Base-by-base conservation (phyloP, 352 stramenopile genomes). In the Phytopythium ostracodes region DNA sequence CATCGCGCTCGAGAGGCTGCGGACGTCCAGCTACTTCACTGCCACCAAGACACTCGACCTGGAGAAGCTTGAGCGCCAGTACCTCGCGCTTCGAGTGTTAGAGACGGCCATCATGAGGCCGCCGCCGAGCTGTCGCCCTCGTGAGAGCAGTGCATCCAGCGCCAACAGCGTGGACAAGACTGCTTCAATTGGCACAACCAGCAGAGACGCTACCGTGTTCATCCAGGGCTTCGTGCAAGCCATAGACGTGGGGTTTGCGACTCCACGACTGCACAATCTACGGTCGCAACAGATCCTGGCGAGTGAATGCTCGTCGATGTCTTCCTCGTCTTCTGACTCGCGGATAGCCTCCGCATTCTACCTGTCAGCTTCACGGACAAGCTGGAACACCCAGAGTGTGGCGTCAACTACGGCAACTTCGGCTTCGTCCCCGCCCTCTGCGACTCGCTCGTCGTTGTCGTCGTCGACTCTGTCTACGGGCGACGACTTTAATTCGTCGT, bases 51-150 rank as follows among this genome's bases (percentile, higher is more conserved):
- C 68, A 51, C 62, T 88, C 31, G 71, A 88, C 58, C 56, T 88
- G 59, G 75, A 87, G n/a, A 86, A 84, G 25, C 66, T 88, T 1
- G 75, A 84, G 53, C 72, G 76, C n/a, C 79, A 88, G 62, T 88
- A 88, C 31, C 55, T 67, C 25, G 68, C 76, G 14, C 67, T 87
- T 8, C 65, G 69, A 22, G 76, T 85, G 20, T 62, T 88, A 20
- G 79, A 88, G 44, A 79, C 77, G 24, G 67, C 72, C 17, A 62
- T 82, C 9, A 71, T 74, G 20, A 69, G 71, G 38, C 63, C 64
- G 22, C 56, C 70, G 8, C 70, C 70, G 44, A 65, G 58, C 31
- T 47, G 38, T 20, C 35, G 20, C 7, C 10, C 36, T 6, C 24
- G 40, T 18, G 22, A 50, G 11, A 36, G 6, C 40, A 49, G 27